Conservation (phyloP, 2,329 filamentous ascomycete species). For the Aspergillus brunneoviolaceus region DNA sequence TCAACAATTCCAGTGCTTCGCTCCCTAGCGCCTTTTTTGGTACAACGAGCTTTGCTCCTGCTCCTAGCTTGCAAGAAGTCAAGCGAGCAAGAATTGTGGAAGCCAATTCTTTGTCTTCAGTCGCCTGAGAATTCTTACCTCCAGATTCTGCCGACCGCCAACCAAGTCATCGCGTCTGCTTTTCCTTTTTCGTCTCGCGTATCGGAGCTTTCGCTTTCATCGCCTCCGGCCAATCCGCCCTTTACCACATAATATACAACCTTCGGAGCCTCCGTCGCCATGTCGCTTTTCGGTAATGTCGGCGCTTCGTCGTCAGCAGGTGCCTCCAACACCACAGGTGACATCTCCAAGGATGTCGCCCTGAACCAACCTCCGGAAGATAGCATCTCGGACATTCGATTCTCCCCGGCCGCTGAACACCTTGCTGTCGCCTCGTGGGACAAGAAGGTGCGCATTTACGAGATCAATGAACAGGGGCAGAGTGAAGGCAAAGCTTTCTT, state of each 20-base stretch:
- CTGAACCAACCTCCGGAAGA: slow-evolving; percentile 79
- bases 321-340: slow-evolving; percentile 72
- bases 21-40: background rate
- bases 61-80: background rate
- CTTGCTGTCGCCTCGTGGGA: slow-evolving; percentile 94
- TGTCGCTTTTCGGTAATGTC: slow-evolving; percentile 53
- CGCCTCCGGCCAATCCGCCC: background rate
- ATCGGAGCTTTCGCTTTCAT: background rate
- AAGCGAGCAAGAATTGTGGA: background rate
- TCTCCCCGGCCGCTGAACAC: slow-evolving; percentile 75
- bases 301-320: slow-evolving; percentile 52
- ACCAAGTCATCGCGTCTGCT: slow-evolving; percentile 1
- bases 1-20: background rate
- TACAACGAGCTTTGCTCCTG: background rate
- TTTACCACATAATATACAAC: slow-evolving; percentile 17
- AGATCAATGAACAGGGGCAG: slow-evolving; percentile 74
- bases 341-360: slow-evolving; percentile 84
- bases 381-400: slow-evolving; percentile 82
- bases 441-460: slow-evolving; percentile 96
- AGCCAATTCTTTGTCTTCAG: background rate
- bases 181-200: slow-evolving; percentile 8
- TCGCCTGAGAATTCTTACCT: background rate
- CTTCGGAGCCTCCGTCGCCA: slow-evolving; percentile 28
- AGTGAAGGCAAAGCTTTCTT: slow-evolving; percentile 83
- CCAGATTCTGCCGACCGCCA: background rate